Evolutionary conservation across 345 rosid genomes (phyloP).

Genomic region (Corchorus olitorius): DNA sequence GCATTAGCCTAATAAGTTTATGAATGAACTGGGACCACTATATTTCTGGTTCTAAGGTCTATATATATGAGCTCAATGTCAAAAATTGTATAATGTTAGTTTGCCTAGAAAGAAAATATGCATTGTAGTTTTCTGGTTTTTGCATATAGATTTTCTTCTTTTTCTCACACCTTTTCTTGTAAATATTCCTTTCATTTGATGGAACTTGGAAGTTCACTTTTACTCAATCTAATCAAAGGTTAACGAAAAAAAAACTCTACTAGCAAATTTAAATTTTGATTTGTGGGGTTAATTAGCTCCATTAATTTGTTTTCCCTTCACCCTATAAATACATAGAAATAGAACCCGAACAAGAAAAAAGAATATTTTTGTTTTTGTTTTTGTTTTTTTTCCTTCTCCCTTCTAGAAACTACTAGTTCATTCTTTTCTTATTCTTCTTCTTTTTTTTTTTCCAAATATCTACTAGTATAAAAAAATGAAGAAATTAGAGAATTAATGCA

Average conservation of each 20-base stretch:
- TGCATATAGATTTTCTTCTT: neutral
- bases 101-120: neutral
- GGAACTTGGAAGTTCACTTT: neutral
- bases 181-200: neutral
- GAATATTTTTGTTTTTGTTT: too few relatives aligned
- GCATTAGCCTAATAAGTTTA: neutral
- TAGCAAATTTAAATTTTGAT: neutral
- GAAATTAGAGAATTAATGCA: too few relatives aligned
- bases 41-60: neutral
- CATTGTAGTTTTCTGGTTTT: neutral
- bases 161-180: neutral
- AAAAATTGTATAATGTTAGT: neutral
- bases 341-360: too few relatives aligned
- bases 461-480: too few relatives aligned
- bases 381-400: too few relatives aligned
- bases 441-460: too few relatives aligned
- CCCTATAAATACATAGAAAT: too few relatives aligned
- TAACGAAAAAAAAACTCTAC: too few relatives aligned
- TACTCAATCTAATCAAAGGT: too few relatives aligned
- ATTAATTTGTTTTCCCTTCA: too few relatives aligned
- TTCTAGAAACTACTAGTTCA: too few relatives aligned
- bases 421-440: too few relatives aligned
- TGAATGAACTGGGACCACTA: slow-evolving; percentile 1
- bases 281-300: neutral
- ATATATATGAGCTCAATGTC: neutral